Evolutionary conservation across 2,329 filamentous ascomycete genomes (phyloP), one percentile per base, ranked within the genome.

Genomic region (Talaromyces verruculosus): DNA sequence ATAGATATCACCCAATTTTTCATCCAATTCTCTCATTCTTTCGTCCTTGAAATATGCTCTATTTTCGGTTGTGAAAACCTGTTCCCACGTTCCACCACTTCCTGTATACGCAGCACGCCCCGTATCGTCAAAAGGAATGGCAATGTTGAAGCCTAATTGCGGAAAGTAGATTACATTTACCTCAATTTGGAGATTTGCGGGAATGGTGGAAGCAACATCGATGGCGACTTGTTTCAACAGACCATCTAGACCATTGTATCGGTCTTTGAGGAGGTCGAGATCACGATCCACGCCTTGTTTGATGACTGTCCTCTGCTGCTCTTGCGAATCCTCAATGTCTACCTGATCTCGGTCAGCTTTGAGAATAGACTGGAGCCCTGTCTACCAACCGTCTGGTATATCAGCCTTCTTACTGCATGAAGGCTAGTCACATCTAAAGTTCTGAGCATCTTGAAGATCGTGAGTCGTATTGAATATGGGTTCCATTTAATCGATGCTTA

Each of bases 91-190:
- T 65, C 88, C 88, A 17, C 83, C 82, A 66, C 85, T 81, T 0
- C 91, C 91, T 70, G 87, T 84, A 69, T 89, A 93, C 11, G 85
- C 80, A 0, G 86, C 85, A 57, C 83, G 79, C 0, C 87, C 87
- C 1, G 84, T 87, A 15, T 83, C 79, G 70, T 92, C 86, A 3
- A 89, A 77, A 1, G 85, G 84, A 17, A 96, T 88, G 0, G 90
- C 88, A 2, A 93, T 91, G 43, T 97, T 85, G 74, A 97, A 99
- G 0, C 95, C 95, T 43, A 97, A 86, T 72, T 97, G 93, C 0
- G 93, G 94, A 68, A 96, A 90, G 75, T 95, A 97, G 19, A 95
- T 90, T 68, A 96, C 96, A 64, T 93, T 93, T 39, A 90, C 76
- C 13, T 83, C 80, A 25, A 83, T 79, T 1, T 85, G 76, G 4